Conservation (phyloP, 164 flowering plant species). For the Brasenia schreberi region DNA sequence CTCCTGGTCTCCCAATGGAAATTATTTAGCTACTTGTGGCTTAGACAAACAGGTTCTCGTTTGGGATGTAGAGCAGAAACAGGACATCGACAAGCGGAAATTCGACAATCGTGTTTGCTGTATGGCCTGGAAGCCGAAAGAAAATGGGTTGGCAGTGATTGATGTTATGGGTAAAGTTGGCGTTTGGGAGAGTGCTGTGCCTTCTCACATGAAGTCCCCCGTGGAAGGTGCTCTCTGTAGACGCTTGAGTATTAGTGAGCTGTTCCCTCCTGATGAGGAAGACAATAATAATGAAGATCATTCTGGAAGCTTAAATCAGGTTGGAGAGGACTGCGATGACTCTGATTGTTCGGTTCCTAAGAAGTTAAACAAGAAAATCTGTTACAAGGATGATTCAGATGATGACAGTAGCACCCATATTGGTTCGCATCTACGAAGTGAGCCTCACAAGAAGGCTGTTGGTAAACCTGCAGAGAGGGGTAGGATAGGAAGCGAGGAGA, state of each 20-base stretch:
- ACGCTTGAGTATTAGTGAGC: slow-evolving; percentile 39
- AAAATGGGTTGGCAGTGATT: slow-evolving; percentile 83
- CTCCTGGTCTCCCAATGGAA: slow-evolving; percentile 97
- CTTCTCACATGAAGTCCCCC: slow-evolving; percentile 86
- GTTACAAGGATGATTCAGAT: slow-evolving; percentile 28
- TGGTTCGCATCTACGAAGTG: slow-evolving; percentile 24
- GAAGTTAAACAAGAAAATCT: slow-evolving; percentile 43
- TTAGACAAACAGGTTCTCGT: slow-evolving; percentile 74
- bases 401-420: slow-evolving; percentile 31
- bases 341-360: slow-evolving; percentile 49
- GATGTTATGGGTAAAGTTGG: slow-evolving; percentile 91
- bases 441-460: slow-evolving; percentile 33
- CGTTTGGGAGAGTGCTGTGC: slow-evolving; percentile 78
- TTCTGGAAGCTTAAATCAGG: slow-evolving; percentile 61
- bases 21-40: slow-evolving; percentile 90
- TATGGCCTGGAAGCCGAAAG: slow-evolving; percentile 90
- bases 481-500: slow-evolving; percentile 16
- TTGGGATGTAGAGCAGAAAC: slow-evolving; percentile 80
- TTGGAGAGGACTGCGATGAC: slow-evolving; percentile 52
- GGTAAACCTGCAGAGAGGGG: slow-evolving; percentile 19
- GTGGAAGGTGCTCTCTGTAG: slow-evolving; percentile 56
- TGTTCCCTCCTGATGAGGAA: slow-evolving; percentile 60
- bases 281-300: slow-evolving; percentile 44
- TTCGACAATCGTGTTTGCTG: slow-evolving; percentile 66
- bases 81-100: slow-evolving; percentile 82